Percentiles rank a stretch among this genome's conserved stretches.
These are phyloP conservation scores for Mycena indigotica DNA, from an alignment of 768 basidiomycete genomes.

Conservation along the genomic window DNA sequence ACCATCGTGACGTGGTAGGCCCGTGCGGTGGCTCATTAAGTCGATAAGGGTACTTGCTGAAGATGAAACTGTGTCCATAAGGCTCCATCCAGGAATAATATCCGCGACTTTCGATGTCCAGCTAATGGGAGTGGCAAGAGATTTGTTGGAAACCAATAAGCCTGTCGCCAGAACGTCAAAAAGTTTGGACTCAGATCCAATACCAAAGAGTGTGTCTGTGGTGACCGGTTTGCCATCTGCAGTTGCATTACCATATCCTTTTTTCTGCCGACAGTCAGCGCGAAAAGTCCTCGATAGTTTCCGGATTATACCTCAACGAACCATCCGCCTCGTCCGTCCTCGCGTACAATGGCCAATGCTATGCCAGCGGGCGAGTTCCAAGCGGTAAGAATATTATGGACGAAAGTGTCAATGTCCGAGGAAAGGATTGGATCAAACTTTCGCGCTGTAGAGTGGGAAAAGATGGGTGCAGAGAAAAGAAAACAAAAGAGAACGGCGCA, in stretches of 20 bases:
- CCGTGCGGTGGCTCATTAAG: constrained; percentile 33
- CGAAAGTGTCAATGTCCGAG: constrained; percentile 24
- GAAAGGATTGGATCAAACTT: constrained; percentile 14
- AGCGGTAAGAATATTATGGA: constrained; percentile 12
- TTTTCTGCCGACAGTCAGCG: constrained; percentile 7
- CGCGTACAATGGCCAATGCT: constrained; percentile 21
- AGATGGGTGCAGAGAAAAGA: constrained; percentile 3
- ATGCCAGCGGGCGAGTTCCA: constrained; percentile 27
- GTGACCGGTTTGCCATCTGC: constrained; percentile 23
- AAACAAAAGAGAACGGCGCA: constrained; percentile 13
- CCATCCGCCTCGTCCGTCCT: constrained; percentile 22
- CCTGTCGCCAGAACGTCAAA: constrained; percentile 29
- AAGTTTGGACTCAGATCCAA: constrained; percentile 32
- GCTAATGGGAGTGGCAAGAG: constrained; percentile 23
- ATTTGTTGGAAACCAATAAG: constrained; percentile 29
- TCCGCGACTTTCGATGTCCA: constrained; percentile 29
- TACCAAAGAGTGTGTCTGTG: constrained; percentile 21
- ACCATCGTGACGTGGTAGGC: constrained; percentile 28
- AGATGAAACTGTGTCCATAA: constrained; percentile 28
- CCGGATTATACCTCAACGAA: constrained; percentile 2
- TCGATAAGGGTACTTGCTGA: constrained; percentile 26
- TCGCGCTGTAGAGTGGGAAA: constrained; percentile 2
- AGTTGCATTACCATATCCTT: constrained; percentile 25
- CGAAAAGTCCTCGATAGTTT: not conserved
- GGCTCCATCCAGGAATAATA: constrained; percentile 28